Evolutionary conservation across 768 basidiomycete genomes (phyloP).

Genomic region (Crepidotus variabilis): DNA sequence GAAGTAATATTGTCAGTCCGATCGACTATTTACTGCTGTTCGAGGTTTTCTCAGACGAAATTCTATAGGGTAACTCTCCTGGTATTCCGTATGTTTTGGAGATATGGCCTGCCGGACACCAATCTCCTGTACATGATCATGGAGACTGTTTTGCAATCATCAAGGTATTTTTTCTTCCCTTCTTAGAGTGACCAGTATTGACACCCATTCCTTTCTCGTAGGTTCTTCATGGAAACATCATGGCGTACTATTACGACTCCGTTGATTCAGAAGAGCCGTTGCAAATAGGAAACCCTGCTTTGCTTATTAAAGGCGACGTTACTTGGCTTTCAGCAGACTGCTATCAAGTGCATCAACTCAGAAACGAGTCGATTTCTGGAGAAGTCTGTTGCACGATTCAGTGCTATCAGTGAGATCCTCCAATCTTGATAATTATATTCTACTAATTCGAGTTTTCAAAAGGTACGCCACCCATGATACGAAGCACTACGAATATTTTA

Average conservation of each 20-base stretch:
- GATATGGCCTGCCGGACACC: not conserved
- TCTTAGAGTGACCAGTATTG: too few relatives aligned
- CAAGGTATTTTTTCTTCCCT: not conserved
- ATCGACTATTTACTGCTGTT: too few relatives aligned
- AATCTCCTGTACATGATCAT: not conserved
- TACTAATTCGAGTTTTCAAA: too few relatives aligned
- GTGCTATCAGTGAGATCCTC: not conserved
- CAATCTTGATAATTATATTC: too few relatives aligned
- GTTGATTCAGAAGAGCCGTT: not conserved
- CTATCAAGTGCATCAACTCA: not conserved
- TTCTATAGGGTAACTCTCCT: not conserved
- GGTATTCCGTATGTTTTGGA: not conserved
- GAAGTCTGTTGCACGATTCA: not conserved
- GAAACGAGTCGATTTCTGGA: not conserved
- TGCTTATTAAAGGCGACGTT: not conserved
- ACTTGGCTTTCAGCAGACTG: not conserved
- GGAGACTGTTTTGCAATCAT: not conserved
- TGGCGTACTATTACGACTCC: not conserved
- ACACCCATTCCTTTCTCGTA: too few relatives aligned
- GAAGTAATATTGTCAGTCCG: not conserved
- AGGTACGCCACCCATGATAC: too few relatives aligned
- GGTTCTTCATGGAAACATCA: not conserved
- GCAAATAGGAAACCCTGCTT: not conserved
- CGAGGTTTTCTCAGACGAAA: too few relatives aligned
- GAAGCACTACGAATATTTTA: too few relatives aligned